Base-by-base conservation (phyloP, 169 alveolate genomes). In the Prorocentrum cordatum region DNA sequence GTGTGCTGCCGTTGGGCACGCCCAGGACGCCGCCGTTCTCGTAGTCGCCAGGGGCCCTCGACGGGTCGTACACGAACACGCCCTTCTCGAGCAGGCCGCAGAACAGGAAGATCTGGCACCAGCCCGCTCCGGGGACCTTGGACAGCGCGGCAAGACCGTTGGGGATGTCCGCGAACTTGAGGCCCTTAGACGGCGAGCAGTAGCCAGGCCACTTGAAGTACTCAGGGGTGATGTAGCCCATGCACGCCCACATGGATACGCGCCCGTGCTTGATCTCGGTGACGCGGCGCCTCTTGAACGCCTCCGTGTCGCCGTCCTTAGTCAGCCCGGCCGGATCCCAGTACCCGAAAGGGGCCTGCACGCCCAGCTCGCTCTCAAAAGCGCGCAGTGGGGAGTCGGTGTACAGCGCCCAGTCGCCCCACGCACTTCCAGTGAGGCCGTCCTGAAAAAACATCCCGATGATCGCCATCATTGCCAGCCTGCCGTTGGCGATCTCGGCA, bases 1-100 rank as follows among this genome's bases (percentile, higher is more conserved):
- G 39, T 42, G 83, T 71, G 83, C 83, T 71, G 64, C 83, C 83
- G 45, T 71, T 71, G 45, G 83, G 83, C 64, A 71, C 83, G 45
- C 83, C 83, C 83, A 71, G 18, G 66, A 71, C 83, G n/a, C n/a
- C n/a, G n/a, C n/a, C n/a, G n/a, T n/a, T n/a, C n/a, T n/a, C n/a
- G n/a, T n/a, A n/a, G n/a, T n/a, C n/a, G n/a, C n/a, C n/a, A n/a
- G n/a, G n/a, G n/a, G n/a, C n/a, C n/a, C n/a, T n/a, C n/a, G n/a
- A n/a, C n/a, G n/a, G n/a, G n/a, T n/a, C n/a, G n/a, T n/a, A n/a
- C n/a, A n/a, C n/a, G n/a, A n/a, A n/a, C n/a, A n/a, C n/a, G n/a
- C n/a, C n/a, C n/a, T n/a, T n/a, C n/a, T n/a, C n/a, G n/a, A n/a
- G n/a, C n/a, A n/a, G n/a, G n/a, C n/a, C n/a, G n/a, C n/a, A n/a